phyloP scores from a whole-genome alignment of 495 filamentous ascomycete species.

The Penicillium macrosclerotiorum region DNA sequence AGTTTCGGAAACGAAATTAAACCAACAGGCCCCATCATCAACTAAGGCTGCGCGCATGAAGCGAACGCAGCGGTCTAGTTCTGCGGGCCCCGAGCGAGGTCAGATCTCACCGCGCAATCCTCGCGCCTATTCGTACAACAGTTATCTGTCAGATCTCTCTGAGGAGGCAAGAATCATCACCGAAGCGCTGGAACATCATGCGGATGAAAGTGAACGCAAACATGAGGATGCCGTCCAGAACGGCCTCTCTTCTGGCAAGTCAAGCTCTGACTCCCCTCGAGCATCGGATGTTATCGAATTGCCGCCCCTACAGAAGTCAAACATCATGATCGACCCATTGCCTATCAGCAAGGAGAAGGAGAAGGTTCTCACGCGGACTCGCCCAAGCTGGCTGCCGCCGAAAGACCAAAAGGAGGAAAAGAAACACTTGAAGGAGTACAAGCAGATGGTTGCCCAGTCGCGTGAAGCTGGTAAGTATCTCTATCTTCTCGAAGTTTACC shows the following conservation, averaged over 20 bases:
- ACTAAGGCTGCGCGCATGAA: constrained; percentile 35
- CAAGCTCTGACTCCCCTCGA: constrained; percentile 54
- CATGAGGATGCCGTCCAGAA: constrained; percentile 52
- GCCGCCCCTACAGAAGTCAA: constrained; percentile 79
- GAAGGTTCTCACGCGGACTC: constrained; percentile 82
- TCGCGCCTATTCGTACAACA: constrained; percentile 84
- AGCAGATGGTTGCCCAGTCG: constrained; percentile 85
- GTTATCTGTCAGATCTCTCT: constrained; percentile 74
- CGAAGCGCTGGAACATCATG: constrained; percentile 83
- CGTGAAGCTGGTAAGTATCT: constrained; percentile 61
- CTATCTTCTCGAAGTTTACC: background rate
- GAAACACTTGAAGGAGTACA: constrained; percentile 86
- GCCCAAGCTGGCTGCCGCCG: constrained; percentile 92
- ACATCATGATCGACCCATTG: constrained; percentile 94
- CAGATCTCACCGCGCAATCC: constrained; percentile 50
- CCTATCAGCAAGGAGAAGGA: constrained; percentile 97
- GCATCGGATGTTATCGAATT: constrained; percentile 59
- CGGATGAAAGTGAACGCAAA: constrained; percentile 58
- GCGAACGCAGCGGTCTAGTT: constrained; percentile 37
- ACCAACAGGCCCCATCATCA: constrained; percentile 16
- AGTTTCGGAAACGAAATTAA: constrained; percentile 23
- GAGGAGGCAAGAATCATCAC: constrained; percentile 86
- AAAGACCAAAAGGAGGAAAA: constrained; percentile 93
- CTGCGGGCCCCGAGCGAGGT: constrained; percentile 43
- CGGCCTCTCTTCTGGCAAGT: constrained; percentile 40